Conservation (phyloP, 306 rosid genomes). For the Rosa rugosa region DNA sequence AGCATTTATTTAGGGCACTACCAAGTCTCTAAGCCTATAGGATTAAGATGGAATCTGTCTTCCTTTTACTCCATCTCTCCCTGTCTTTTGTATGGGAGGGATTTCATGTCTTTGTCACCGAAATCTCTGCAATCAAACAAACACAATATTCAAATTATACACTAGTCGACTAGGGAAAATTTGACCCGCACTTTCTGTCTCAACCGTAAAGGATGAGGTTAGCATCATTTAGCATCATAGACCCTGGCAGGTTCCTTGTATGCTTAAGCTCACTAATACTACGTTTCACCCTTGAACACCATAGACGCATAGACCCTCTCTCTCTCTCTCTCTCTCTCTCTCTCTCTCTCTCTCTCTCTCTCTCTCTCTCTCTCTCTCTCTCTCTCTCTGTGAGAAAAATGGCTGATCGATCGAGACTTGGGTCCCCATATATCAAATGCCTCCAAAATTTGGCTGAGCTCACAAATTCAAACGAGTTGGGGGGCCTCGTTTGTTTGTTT, state of each 20-base stretch:
- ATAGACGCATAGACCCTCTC: background rate
- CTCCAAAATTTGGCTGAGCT: conserved; percentile 55
- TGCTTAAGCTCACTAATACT: conserved; percentile 26
- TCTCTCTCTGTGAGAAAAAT: background rate
- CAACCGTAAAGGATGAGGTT: conserved; percentile 52
- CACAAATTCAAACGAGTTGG: conserved; percentile 65
- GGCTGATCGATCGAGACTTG: conserved; percentile 16
- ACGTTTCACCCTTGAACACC: conserved; percentile 19
- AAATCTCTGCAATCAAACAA: conserved; percentile 55
- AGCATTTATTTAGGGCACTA: background rate
- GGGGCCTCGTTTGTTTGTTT: conserved; percentile 43
- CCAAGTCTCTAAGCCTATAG: background rate
- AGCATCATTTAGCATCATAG: conserved; percentile 43
- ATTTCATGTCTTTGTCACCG: conserved; percentile 68
- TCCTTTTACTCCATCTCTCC: conserved; percentile 28
- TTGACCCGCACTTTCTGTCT: conserved; percentile 56
- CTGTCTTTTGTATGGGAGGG: background rate
- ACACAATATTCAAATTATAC: conserved; percentile 33
- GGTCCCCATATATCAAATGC: conserved; percentile 53
- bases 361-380: conserved; percentile 6
- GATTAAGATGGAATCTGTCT: conserved; percentile 50
- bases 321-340: no score
- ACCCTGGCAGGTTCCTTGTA: conserved; percentile 69
- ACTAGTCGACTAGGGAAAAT: conserved; percentile 26
- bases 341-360: background rate